phyloP scores from a whole-genome alignment of 352 stramenopile genomes.

The Pythium dissotocum region DNA sequence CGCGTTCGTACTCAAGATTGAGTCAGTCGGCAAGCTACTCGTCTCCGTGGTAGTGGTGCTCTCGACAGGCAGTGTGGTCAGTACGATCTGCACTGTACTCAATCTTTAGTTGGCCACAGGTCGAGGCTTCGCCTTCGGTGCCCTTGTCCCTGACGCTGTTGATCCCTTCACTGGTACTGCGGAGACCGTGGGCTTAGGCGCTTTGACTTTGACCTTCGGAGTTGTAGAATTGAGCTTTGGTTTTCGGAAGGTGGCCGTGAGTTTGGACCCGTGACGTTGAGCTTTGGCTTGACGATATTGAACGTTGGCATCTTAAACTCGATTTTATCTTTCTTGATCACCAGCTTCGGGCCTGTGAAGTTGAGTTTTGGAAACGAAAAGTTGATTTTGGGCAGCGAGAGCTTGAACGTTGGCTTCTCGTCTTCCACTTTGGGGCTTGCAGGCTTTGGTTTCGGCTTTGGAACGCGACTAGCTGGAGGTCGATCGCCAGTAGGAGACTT shows the following conservation, averaged over 20 bases:
- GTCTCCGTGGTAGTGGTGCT: not conserved
- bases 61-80: not conserved
- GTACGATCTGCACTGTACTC: not conserved
- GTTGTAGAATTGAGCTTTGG: not conserved
- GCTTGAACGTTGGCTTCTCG: not conserved
- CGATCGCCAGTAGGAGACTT: not conserved
- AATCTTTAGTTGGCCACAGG: not conserved
- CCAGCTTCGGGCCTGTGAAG: not conserved
- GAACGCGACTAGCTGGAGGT: not conserved
- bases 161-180: not conserved
- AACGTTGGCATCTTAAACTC: not conserved
- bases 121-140: not conserved
- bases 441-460: not conserved
- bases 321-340: not conserved
- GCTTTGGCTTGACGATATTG: not conserved
- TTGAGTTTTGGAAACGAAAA: not conserved
- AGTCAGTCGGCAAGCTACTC: not conserved
- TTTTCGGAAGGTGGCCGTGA: not conserved
- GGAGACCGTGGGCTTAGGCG: not conserved
- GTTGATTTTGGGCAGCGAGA: not conserved
- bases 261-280: not conserved
- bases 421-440: not conserved
- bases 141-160: not conserved
- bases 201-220: not conserved
- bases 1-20: not conserved